Base-by-base conservation (phyloP, 495 filamentous ascomycete species). In the Articulospora tetracladia region DNA sequence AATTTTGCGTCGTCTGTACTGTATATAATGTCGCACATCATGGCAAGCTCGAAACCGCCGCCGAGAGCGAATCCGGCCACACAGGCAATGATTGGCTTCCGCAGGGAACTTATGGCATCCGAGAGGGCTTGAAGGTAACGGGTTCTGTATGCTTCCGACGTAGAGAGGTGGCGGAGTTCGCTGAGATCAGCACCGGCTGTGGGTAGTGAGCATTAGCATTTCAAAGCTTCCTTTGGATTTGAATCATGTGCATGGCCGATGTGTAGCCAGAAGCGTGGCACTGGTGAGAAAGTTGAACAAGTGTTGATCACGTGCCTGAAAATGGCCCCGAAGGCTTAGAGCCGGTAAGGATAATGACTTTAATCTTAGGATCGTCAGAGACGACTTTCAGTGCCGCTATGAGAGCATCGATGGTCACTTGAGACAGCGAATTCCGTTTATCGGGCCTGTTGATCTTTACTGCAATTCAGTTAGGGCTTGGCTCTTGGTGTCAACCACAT, bases 11-110 rank as follows among this genome's bases (percentile, higher is more conserved):
- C 57, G 3, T 66, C 50, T 2, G 72, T 53, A 4, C 72, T 66
- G 46, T 66, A 73, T 19, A 79, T 76, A 32, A 79, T 70, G 63
- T 79, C 76, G 46, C 73, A 75, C 72, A 54, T 54, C 36, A 60
- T 44, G 10, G 59, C 52, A 7, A 61, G 19, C 28, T 61, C 59
- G 46, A 61, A 61, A 13, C 59, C 59, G 12, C 52, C 47, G 24
- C 59, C 59, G 7, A 61, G 53, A 25, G 59, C 53, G 30, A 61
- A 61, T 3, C 59, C 59, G 7, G 27, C 24, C 8, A 61, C 51
- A 2, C 20, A 44, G 10, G 59, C 59, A 22, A 61, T 49, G 3
- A 61, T 36, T 8, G 59, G 59, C 23, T 61, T 61, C n/a, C 41
- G 48, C 25, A 57, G 24, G 22, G 47, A 25, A 4, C 50, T 34